Evolutionary conservation across 2,329 filamentous ascomycete genomes (phyloP).

Genomic region (Blastomyces percursus): DNA sequence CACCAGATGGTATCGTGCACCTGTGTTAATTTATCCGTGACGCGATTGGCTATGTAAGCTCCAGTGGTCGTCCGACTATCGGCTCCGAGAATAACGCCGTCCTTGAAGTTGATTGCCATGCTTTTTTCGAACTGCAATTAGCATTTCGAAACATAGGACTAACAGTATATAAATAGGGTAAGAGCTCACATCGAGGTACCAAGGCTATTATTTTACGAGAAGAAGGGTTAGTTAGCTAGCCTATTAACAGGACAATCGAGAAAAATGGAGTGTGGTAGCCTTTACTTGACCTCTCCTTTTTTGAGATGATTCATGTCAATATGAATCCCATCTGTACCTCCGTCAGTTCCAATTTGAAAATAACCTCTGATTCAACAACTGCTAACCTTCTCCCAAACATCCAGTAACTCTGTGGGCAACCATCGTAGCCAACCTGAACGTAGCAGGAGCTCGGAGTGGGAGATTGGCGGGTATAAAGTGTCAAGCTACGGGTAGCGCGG

Average conservation of each 20-base stretch:
- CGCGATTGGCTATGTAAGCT: slow-evolving; percentile 96
- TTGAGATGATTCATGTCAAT: slow-evolving; percentile 98
- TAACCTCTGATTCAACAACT: background rate
- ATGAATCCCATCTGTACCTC: slow-evolving; percentile 80
- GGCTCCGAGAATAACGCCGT: slow-evolving; percentile 91
- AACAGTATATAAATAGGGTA: background rate
- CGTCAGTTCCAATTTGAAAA: slow-evolving; percentile 12
- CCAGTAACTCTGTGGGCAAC: slow-evolving; percentile 13
- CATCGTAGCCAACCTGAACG: slow-evolving; percentile 7
- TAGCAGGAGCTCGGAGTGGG: background rate
- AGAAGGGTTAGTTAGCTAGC: background rate
- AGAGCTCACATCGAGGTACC: slow-evolving; percentile 84
- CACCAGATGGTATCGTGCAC: slow-evolving; percentile 99
- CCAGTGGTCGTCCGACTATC: slow-evolving; percentile 97
- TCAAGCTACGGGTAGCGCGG: background rate
- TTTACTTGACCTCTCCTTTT: slow-evolving; percentile 97
- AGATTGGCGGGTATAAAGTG: background rate
- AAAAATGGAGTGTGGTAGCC: slow-evolving; percentile 14
- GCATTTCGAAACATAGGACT: slow-evolving; percentile 18
- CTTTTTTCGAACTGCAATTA: slow-evolving; percentile 35
- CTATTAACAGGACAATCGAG: background rate
- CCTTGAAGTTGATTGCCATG: slow-evolving; percentile 99
- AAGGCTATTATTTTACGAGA: slow-evolving; percentile 46
- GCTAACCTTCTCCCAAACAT: slow-evolving; percentile 15
- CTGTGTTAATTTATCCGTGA: slow-evolving; percentile 97